phyloP scores from a whole-genome alignment of 1,284 basidiomycete species.

The Waitea zeae region DNA sequence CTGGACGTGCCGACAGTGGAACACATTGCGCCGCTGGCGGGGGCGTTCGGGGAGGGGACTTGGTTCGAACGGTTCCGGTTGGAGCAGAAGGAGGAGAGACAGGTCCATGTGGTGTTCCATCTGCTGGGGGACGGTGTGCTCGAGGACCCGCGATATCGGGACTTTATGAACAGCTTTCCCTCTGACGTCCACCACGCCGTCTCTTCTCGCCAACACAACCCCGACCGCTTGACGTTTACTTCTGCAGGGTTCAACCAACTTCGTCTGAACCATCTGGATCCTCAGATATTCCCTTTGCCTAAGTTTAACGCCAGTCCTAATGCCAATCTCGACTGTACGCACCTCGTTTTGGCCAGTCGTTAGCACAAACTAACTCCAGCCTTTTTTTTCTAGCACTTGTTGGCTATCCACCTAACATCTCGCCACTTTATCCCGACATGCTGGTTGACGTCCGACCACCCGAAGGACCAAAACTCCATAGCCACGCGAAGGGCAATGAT shows the following conservation, averaged over 20 bases:
- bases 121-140: slow-evolving; percentile 50
- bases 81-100: slow-evolving; percentile 21
- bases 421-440: too few relatives aligned
- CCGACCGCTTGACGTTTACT: slow-evolving; percentile 61
- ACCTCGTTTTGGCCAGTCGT: too few relatives aligned
- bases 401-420: too few relatives aligned
- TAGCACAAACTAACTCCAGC: too few relatives aligned
- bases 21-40: slow-evolving; percentile 43
- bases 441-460: too few relatives aligned
- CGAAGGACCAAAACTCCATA: too few relatives aligned
- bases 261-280: slow-evolving; percentile 56
- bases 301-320: slow-evolving; percentile 26
- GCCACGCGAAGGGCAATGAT: too few relatives aligned
- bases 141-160: slow-evolving; percentile 47
- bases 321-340: slow-evolving; percentile 24
- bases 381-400: slow-evolving; percentile 4
- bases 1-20: slow-evolving; percentile 41
- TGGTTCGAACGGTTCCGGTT: slow-evolving; percentile 33
- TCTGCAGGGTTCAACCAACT: slow-evolving; percentile 60
- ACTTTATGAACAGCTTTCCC: slow-evolving; percentile 50
- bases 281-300: slow-evolving; percentile 58
- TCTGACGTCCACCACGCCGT: slow-evolving; percentile 39
- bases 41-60: slow-evolving; percentile 29
- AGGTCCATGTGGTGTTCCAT: slow-evolving; percentile 49
- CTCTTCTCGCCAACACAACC: slow-evolving; percentile 36